Evolutionary conservation across 306 rosid species (phyloP).

Genomic region (Cucurbita pepo): DNA sequence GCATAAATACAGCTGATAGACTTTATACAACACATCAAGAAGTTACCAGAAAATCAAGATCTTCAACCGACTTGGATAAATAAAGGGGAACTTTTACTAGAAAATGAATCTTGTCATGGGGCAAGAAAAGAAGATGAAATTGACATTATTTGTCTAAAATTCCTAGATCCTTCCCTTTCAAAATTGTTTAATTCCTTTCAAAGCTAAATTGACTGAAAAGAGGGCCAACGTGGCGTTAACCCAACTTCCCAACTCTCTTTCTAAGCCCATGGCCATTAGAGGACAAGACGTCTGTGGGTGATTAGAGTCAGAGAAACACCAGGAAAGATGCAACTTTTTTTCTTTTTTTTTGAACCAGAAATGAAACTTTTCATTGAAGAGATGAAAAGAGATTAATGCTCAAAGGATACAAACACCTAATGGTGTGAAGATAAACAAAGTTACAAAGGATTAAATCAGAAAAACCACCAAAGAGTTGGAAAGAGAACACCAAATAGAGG

Average conservation of each 20-base stretch:
- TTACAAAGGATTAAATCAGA: background rate
- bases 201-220: background rate
- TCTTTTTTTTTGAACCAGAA: background rate
- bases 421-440: background rate
- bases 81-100: background rate
- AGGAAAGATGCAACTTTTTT: background rate
- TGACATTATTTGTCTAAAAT: background rate
- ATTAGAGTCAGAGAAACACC: background rate
- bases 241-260: background rate
- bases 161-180: background rate
- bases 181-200: background rate
- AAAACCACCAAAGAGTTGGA: too few relatives aligned
- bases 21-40: background rate
- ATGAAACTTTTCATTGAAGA: background rate
- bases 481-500: too few relatives aligned
- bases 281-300: background rate
- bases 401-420: background rate
- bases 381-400: background rate
- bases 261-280: background rate
- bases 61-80: background rate
- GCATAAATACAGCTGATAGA: background rate
- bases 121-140: background rate
- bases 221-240: background rate
- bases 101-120: background rate
- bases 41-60: background rate